These are phyloP conservation scores for Schizochytrium sp. DNA, from an alignment of 108 stramenopile species.

Conservation along the genomic window DNA sequence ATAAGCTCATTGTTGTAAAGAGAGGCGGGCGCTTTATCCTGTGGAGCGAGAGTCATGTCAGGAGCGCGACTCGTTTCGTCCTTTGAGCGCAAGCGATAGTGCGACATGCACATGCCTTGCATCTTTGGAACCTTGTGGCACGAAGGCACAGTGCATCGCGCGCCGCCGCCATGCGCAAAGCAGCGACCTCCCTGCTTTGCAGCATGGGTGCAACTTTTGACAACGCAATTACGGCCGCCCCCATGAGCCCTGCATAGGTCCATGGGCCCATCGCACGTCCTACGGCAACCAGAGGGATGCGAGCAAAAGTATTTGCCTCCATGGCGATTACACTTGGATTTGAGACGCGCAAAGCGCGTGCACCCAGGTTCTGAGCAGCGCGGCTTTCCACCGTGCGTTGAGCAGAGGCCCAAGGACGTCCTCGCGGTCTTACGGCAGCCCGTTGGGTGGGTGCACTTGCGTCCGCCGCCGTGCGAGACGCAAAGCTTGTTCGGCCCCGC, in stretches of 20 bases:
- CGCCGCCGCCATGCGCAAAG: neutral
- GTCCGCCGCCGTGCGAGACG: constrained; percentile 90
- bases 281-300: constrained; percentile 62
- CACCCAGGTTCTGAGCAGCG: constrained; percentile 61
- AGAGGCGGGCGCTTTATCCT: too few relatives aligned
- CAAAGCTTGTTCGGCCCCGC: constrained; percentile 85
- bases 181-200: neutral
- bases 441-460: constrained; percentile 62
- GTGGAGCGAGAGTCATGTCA: too few relatives aligned
- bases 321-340: neutral
- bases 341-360: constrained; percentile 61
- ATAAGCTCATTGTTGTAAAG: too few relatives aligned
- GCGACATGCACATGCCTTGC: too few relatives aligned
- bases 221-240: constrained; percentile 73
- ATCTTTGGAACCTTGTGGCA: constrained; percentile 58
- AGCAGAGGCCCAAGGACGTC: neutral
- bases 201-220: neutral
- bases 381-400: constrained; percentile 50
- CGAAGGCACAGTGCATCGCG: constrained; percentile 42
- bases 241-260: constrained; percentile 91
- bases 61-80: too few relatives aligned
- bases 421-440: constrained; percentile 78
- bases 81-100: too few relatives aligned
- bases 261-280: constrained; percentile 69
- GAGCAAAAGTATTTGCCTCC: constrained; percentile 25